A percentile compares a stretch with the other conserved stretches of the same genome.
Conservation (phyloP, 1,284 basidiomycete species). For the Boletus sp. region DNA sequence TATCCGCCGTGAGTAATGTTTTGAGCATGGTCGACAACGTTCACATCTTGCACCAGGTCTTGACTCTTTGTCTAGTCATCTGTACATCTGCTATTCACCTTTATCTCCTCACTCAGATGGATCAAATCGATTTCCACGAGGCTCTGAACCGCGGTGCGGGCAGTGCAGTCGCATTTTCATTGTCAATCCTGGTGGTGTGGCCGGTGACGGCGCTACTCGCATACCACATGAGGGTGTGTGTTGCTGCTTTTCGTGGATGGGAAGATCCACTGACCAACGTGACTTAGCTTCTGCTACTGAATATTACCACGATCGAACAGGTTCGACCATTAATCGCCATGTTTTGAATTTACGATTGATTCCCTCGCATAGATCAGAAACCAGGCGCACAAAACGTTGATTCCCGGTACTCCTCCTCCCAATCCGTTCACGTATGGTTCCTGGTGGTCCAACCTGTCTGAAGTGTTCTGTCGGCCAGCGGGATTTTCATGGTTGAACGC, state of each 20-base stretch:
- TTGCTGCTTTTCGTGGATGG: not conserved
- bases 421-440: constrained; percentile 78
- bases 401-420: constrained; percentile 57
- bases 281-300: constrained; percentile 68
- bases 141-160: constrained; percentile 64
- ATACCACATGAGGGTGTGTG: constrained; percentile 82
- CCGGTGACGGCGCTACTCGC: constrained; percentile 73
- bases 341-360: constrained; percentile 13
- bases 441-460: constrained; percentile 63
- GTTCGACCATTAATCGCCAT: constrained; percentile 40
- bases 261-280: constrained; percentile 3
- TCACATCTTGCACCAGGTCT: constrained; percentile 43
- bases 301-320: constrained; percentile 92
- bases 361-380: constrained; percentile 57
- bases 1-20: constrained; percentile 57
- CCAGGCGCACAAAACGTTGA: constrained; percentile 68
- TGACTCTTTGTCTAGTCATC: constrained; percentile 71
- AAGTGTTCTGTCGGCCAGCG: constrained; percentile 66
- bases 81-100: constrained; percentile 81
- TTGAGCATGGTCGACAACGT: constrained; percentile 2
- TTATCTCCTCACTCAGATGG: constrained; percentile 57
- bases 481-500: constrained; percentile 70
- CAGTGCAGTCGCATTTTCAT: constrained; percentile 71
- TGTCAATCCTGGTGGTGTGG: constrained; percentile 72
- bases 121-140: constrained; percentile 49